phyloP scores from a whole-genome alignment of 306 rosid species.

The Inga leiocalycina region DNA sequence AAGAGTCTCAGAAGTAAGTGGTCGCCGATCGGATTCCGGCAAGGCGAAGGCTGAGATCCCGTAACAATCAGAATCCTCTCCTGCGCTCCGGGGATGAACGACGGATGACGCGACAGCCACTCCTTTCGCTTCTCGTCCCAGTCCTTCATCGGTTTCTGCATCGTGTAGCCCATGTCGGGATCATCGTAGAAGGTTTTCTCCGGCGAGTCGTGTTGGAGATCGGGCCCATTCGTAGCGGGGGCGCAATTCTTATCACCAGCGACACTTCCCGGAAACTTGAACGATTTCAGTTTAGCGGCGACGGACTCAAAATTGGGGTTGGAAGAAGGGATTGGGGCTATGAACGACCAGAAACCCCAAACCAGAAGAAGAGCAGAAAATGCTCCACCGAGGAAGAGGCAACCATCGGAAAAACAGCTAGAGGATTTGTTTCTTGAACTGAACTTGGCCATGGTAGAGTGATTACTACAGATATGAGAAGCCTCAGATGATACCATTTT shows the following conservation, averaged over 20 bases:
- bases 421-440: constrained; percentile 49
- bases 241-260: constrained; percentile 6
- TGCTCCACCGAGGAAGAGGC: constrained; percentile 68
- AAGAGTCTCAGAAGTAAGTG: constrained; percentile 63
- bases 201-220: constrained; percentile 49
- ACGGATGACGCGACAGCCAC: constrained; percentile 68
- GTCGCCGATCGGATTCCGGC: constrained; percentile 77
- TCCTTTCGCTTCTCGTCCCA: constrained; percentile 78
- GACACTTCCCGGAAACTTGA: not conserved
- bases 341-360: constrained; percentile 56
- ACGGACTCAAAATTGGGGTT: constrained; percentile 15
- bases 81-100: constrained; percentile 42
- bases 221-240: not conserved
- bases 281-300: not conserved
- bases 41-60: constrained; percentile 85
- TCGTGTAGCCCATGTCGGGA: constrained; percentile 58
- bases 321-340: constrained; percentile 35
- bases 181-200: constrained; percentile 67
- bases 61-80: constrained; percentile 54
- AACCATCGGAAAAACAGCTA: constrained; percentile 44
- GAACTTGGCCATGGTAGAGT: constrained; percentile 54
- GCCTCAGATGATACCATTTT: constrained; percentile 56
- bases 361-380: constrained; percentile 60
- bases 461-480: not conserved
- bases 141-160: constrained; percentile 46